Conservation (phyloP, 805 yeast species). For the Starmerella vaccinii region DNA sequence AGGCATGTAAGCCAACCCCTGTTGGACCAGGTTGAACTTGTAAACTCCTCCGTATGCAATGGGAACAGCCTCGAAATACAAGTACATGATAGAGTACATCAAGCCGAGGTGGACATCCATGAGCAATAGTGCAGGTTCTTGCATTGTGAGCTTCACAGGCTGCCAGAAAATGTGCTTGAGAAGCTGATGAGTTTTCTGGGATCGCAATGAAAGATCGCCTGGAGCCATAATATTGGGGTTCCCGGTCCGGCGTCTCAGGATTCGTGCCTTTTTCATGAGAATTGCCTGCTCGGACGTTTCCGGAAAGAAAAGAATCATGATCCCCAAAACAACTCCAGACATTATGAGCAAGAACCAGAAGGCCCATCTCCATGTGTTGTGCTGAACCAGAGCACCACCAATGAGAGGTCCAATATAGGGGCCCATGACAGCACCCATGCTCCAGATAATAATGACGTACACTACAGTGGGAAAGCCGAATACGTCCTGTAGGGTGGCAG, state of each 20-base stretch:
- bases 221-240: slow-evolving; percentile 11
- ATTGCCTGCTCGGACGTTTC: slow-evolving; percentile 41
- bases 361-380: slow-evolving; percentile 44
- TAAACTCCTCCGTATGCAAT: slow-evolving; percentile 40
- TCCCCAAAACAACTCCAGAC: slow-evolving; percentile 32
- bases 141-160: slow-evolving; percentile 40
- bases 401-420: slow-evolving; percentile 48
- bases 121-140: slow-evolving; percentile 47
- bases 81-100: slow-evolving; percentile 43
- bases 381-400: slow-evolving; percentile 41
- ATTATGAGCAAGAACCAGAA: slow-evolving; percentile 42
- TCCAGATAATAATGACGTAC: slow-evolving; percentile 43
- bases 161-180: slow-evolving; percentile 22
- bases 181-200: slow-evolving; percentile 3
- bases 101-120: slow-evolving; percentile 44
- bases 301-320: slow-evolving; percentile 37
- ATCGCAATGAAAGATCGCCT: slow-evolving; percentile 14
- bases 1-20: slow-evolving; percentile 42
- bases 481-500: slow-evolving; percentile 47
- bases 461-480: slow-evolving; percentile 37
- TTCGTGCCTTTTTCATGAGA: slow-evolving; percentile 38
- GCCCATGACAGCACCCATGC: slow-evolving; percentile 44
- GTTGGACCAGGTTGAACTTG: slow-evolving; percentile 39
- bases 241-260: slow-evolving; percentile 38
- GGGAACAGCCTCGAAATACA: slow-evolving; percentile 56